phyloP scores from a whole-genome alignment of 2,329 filamentous ascomycete genomes.

The Neurospora sp. region DNA sequence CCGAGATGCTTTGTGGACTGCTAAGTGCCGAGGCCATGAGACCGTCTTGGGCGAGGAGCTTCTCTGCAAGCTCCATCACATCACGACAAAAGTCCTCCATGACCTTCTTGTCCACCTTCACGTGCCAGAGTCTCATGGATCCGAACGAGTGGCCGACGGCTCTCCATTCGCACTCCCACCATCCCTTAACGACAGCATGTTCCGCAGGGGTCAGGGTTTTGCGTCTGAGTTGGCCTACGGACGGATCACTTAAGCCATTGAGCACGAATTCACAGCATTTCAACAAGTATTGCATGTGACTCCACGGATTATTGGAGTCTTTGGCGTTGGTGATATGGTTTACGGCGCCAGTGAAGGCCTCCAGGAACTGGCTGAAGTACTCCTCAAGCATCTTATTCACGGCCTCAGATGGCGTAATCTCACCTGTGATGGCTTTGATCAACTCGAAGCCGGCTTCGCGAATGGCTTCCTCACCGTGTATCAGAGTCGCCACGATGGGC shows the following conservation, averaged over 20 bases:
- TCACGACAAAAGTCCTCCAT: slow-evolving; percentile 94
- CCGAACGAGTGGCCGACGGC: slow-evolving; percentile 72
- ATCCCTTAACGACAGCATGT: slow-evolving; percentile 55
- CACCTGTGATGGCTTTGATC: slow-evolving; percentile 69
- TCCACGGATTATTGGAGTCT: slow-evolving; percentile 38
- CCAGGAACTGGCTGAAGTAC: slow-evolving; percentile 34
- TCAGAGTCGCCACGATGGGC: slow-evolving; percentile 66
- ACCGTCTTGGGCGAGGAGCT: slow-evolving; percentile 73
- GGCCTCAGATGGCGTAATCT: slow-evolving; percentile 43
- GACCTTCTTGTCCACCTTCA: slow-evolving; percentile 58
- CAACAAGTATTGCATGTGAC: slow-evolving; percentile 45
- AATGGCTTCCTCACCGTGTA: slow-evolving; percentile 70
- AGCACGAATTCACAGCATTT: slow-evolving; percentile 49
- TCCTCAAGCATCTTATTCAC: slow-evolving; percentile 35
- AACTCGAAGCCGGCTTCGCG: slow-evolving; percentile 73
- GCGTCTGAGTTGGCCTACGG: slow-evolving; percentile 45
- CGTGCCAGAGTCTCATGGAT: slow-evolving; percentile 76
- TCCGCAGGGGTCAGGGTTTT: slow-evolving; percentile 50
- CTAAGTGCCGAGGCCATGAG: slow-evolving; percentile 65
- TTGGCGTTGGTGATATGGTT: slow-evolving; percentile 30
- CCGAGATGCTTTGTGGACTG: slow-evolving; percentile 13
- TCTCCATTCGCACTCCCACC: slow-evolving; percentile 82
- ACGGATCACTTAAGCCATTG: slow-evolving; percentile 44
- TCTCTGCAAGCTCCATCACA: slow-evolving; percentile 86
- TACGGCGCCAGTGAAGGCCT: slow-evolving; percentile 33